Evolutionary conservation across 768 basidiomycete genomes (phyloP).

Genomic region (Boletus barrowsii): DNA sequence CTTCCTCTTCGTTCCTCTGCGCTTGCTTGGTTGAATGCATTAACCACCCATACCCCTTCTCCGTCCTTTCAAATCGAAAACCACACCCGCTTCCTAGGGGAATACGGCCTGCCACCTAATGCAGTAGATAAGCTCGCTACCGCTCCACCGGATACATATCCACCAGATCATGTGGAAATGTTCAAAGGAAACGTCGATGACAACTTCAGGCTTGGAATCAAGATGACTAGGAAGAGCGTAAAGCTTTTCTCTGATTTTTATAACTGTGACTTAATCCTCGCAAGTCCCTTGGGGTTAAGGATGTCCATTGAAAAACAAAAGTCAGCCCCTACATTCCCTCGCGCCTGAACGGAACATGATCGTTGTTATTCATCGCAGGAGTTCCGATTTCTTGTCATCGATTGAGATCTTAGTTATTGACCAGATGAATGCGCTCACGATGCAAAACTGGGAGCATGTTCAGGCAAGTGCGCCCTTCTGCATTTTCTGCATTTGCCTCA

Average conservation of each 20-base stretch:
- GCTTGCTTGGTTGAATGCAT: constrained; percentile 73
- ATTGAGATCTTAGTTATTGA: constrained; percentile 91
- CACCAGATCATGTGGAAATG: constrained; percentile 85
- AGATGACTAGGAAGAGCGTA: constrained; percentile 87
- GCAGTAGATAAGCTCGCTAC: constrained; percentile 75
- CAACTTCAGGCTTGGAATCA: constrained; percentile 88
- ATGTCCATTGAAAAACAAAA: constrained; percentile 94
- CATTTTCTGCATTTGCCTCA: background rate
- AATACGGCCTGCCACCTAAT: constrained; percentile 80
- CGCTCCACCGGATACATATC: constrained; percentile 74
- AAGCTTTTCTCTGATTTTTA: constrained; percentile 93
- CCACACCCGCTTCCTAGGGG: constrained; percentile 71
- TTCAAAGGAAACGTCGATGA: constrained; percentile 98
- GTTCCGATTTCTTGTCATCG: constrained; percentile 87
- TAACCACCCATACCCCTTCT: constrained; percentile 72
- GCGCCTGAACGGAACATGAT: background rate
- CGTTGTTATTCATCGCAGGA: constrained; percentile 42
- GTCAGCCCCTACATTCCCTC: constrained; percentile 41
- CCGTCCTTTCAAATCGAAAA: constrained; percentile 85
- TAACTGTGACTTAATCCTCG: constrained; percentile 85
- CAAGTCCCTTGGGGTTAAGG: constrained; percentile 88
- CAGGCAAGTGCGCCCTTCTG: constrained; percentile 52
- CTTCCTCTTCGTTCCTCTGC: constrained; percentile 92
- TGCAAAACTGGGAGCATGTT: constrained; percentile 99
- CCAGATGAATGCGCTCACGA: constrained; percentile 86